These are phyloP conservation scores for Ambrosia artemisiifolia DNA, from an alignment of 129 eudicot species.

Conservation along the genomic window DNA sequence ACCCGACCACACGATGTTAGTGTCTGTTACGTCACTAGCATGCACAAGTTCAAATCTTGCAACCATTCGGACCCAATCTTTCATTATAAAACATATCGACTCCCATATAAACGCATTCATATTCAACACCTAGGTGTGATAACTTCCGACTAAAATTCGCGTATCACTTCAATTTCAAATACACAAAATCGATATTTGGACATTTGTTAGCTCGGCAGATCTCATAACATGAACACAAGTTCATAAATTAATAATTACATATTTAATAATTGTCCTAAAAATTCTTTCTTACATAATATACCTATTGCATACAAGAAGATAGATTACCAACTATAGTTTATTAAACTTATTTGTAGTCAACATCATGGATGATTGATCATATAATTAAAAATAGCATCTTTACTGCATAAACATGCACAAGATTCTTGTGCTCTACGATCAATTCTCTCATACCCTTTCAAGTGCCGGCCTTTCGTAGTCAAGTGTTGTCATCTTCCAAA, in stretches of 20 bases:
- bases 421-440: conserved; percentile 33
- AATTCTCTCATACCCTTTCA: conserved; percentile 8
- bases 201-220: background rate
- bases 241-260: background rate
- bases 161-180: too few relatives aligned
- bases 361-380: conserved; percentile 17
- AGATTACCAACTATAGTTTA: conserved; percentile 14
- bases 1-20: too few relatives aligned
- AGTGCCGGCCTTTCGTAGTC: conserved; percentile 38
- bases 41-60: background rate
- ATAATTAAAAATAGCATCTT: conserved; percentile 24
- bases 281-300: background rate
- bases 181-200: background rate
- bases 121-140: too few relatives aligned
- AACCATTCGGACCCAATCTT: background rate
- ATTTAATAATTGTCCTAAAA: background rate
- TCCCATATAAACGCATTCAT: too few relatives aligned
- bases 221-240: background rate
- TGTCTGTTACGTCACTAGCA: background rate
- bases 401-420: conserved; percentile 31
- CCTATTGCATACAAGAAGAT: conserved; percentile 25
- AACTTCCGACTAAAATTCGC: too few relatives aligned
- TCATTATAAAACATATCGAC: too few relatives aligned
- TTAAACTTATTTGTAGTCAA: conserved; percentile 11
- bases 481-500: conserved; percentile 24